Evolutionary conservation across 345 rosid genomes (phyloP).

Genomic region (Hibiscus trionum): DNA sequence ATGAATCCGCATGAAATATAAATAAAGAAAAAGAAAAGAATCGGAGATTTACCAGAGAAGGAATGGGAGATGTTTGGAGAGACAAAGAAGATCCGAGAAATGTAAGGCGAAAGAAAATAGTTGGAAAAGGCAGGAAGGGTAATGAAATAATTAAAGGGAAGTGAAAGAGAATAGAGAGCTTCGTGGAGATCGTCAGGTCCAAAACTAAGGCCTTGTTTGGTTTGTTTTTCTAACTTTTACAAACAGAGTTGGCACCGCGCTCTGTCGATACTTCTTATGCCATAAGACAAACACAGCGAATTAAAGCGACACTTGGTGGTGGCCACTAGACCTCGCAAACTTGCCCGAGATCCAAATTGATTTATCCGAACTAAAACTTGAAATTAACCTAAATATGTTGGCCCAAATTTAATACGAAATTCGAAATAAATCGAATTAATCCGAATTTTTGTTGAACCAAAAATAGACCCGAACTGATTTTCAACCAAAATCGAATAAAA

Average conservation of each 20-base stretch:
- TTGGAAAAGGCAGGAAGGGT: neutral
- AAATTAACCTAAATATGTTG: too few relatives aligned
- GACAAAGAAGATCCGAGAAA: neutral
- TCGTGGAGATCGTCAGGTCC: conserved; percentile 45
- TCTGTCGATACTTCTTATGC: conserved; percentile 46
- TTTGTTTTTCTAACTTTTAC: neutral
- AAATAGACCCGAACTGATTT: too few relatives aligned
- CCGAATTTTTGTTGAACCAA: too few relatives aligned
- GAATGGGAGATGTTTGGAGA: conserved; percentile 9
- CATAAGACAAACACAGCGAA: neutral
- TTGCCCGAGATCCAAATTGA: too few relatives aligned
- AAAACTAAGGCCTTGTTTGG: neutral
- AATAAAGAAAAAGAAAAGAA: neutral
- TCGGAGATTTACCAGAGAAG: conserved; percentile 20
- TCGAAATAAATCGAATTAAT: too few relatives aligned
- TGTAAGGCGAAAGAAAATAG: conserved; percentile 9
- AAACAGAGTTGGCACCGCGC: neutral
- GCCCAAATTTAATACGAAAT: too few relatives aligned
- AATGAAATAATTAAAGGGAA: neutral
- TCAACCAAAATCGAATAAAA: too few relatives aligned
- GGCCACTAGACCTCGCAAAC: too few relatives aligned
- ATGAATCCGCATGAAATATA: neutral
- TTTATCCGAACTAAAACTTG: too few relatives aligned
- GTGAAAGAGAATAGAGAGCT: conserved; percentile 14
- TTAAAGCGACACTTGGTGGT: neutral